These are phyloP conservation scores for Pythium phragmitis DNA, from an alignment of 352 stramenopile species.

Conservation along the genomic window DNA sequence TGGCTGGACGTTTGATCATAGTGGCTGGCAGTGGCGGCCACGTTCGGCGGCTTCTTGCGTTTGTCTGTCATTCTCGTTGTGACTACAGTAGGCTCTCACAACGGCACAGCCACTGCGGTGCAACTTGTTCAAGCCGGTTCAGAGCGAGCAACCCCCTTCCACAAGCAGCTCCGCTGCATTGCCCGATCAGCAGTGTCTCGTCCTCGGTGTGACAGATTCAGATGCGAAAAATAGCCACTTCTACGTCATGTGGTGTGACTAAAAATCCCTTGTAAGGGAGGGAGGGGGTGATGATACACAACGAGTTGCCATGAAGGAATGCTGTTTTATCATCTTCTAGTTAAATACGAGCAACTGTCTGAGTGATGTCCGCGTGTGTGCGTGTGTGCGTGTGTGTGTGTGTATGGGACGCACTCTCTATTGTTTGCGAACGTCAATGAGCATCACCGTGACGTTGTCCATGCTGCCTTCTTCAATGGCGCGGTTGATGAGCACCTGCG, in stretches of 20 bases:
- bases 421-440: constrained; percentile 60
- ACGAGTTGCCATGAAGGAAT: background rate
- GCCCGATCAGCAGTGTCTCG: constrained; percentile 6
- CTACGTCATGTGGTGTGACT: constrained; percentile 1
- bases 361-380: too few species aligned
- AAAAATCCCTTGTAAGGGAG: background rate
- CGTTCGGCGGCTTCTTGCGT: constrained; percentile 34
- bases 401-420: background rate
- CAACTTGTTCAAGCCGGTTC: background rate
- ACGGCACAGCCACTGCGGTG: background rate
- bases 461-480: constrained; percentile 66
- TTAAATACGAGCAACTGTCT: constrained; percentile 20
- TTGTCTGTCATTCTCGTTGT: constrained; percentile 37
- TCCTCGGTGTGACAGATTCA: background rate
- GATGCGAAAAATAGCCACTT: constrained; percentile 19
- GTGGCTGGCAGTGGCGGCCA: constrained; percentile 25
- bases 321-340: constrained; percentile 11
- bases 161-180: background rate
- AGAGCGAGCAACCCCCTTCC: background rate
- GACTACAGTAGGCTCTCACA: background rate
- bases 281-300: background rate
- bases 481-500: constrained; percentile 58
- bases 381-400: too few species aligned
- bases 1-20: constrained; percentile 26
- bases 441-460: constrained; percentile 78